Evolutionary conservation across 1,284 basidiomycete species (phyloP).

Genomic region (Cutaneotrichosporon sp.): DNA sequence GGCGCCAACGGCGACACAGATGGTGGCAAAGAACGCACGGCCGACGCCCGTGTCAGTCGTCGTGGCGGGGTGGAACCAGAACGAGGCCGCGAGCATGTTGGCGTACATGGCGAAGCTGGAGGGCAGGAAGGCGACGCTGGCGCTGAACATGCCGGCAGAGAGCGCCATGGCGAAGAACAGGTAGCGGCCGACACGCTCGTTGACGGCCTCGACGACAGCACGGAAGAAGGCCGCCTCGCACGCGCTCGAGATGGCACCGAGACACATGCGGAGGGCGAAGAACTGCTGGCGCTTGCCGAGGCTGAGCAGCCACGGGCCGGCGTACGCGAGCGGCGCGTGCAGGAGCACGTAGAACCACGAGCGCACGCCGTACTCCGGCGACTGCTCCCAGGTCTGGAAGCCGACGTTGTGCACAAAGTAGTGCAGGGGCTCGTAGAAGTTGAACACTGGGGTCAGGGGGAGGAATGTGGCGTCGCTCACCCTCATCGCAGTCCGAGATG

Average conservation of each 20-base stretch:
- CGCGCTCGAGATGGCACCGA: conserved; percentile 72
- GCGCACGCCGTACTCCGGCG: conserved; percentile 84
- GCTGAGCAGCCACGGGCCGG: conserved; percentile 46
- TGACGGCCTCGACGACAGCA: conserved; percentile 76
- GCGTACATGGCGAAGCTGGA: conserved; percentile 95
- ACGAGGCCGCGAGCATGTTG: conserved; percentile 77
- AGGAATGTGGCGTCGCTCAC: conserved; percentile 56
- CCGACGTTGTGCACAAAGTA: conserved; percentile 78
- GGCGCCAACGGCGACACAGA: conserved; percentile 77
- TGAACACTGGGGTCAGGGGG: conserved; percentile 72
- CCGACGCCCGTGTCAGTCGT: conserved; percentile 62
- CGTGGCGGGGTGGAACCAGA: conserved; percentile 68
- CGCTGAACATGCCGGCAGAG: conserved; percentile 92
- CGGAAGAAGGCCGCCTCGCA: conserved; percentile 86
- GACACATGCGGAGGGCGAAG: conserved; percentile 79
- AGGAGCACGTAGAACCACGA: conserved; percentile 91
- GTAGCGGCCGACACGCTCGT: conserved; percentile 87
- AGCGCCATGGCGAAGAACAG: conserved; percentile 80
- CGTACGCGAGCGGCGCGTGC: conserved; percentile 58
- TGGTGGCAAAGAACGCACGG: conserved; percentile 60
- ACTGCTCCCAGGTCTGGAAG: conserved; percentile 98
- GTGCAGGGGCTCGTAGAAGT: conserved; percentile 98
- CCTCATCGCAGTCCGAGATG: conserved; percentile 96
- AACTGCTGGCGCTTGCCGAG: conserved; percentile 60
- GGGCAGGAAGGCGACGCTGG: conserved; percentile 83